These are phyloP conservation scores for Amanita jacksonii DNA, from an alignment of 768 basidiomycete species.

Conservation along the genomic window DNA sequence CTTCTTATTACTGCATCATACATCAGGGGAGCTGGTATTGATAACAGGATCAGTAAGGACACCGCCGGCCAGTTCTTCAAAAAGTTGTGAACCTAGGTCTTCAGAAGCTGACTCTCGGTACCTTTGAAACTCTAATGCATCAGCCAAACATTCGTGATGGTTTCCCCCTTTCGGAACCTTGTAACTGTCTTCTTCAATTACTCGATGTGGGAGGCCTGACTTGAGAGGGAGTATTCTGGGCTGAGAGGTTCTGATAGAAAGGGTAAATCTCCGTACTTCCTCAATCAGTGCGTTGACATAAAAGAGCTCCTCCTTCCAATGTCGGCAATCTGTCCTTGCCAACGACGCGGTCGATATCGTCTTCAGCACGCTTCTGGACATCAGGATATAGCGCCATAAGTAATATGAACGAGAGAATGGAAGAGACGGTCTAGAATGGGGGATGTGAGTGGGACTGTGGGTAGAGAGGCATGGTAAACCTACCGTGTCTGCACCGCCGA, in stretches of 20 bases:
- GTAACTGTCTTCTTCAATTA: slow-evolving; percentile 12
- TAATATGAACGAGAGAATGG: slow-evolving; percentile 26
- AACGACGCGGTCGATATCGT: slow-evolving; percentile 19
- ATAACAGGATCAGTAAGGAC: too few species aligned
- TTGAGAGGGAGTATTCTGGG: too few species aligned
- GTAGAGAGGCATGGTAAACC: not conserved
- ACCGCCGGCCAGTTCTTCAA: too few species aligned
- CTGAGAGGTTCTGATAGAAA: too few species aligned
- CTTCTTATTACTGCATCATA: too few species aligned
- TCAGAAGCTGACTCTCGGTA: too few species aligned
- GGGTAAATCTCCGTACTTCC: slow-evolving; percentile 12
- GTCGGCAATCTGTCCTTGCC: slow-evolving; percentile 17
- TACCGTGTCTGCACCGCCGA: slow-evolving; percentile 33
- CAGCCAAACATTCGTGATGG: slow-evolving; percentile 16
- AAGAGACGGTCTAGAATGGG: slow-evolving; percentile 23
- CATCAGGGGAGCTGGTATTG: too few species aligned
- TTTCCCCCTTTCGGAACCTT: slow-evolving; percentile 13
- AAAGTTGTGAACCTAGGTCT: too few species aligned
- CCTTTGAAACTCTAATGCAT: too few species aligned
- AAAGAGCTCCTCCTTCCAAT: slow-evolving; percentile 13
- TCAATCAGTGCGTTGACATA: slow-evolving; percentile 14
- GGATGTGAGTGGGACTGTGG: not conserved
- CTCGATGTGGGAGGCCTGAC: slow-evolving; percentile 13
- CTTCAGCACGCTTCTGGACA: slow-evolving; percentile 26
- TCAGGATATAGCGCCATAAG: slow-evolving; percentile 30